These are phyloP conservation scores for Rubia balearica DNA, from an alignment of 305 asterid genomes.

Conservation along the genomic window DNA sequence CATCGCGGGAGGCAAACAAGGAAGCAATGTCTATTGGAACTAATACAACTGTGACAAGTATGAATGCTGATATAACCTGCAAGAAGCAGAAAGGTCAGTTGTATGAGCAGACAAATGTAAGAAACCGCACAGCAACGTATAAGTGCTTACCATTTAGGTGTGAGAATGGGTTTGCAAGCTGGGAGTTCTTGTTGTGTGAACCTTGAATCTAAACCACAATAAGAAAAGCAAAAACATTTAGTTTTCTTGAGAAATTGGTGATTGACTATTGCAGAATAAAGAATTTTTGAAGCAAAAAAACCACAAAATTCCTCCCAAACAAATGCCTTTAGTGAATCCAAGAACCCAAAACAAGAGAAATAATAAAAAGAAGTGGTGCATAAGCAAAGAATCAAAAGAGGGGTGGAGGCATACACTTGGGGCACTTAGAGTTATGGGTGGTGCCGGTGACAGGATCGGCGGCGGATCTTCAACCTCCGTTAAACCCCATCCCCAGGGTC, in stretches of 20 bases:
- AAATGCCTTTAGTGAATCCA: neutral
- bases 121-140: neutral
- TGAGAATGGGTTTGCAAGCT: slow-evolving; percentile 91
- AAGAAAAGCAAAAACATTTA: slow-evolving; percentile 5
- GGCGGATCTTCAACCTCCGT: slow-evolving; percentile 62
- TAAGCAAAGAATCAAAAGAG: neutral
- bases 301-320: too few relatives aligned
- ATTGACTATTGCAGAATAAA: neutral
- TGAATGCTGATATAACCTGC: slow-evolving; percentile 82
- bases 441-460: slow-evolving; percentile 50
- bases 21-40: slow-evolving; percentile 86
- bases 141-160: slow-evolving; percentile 73
- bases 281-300: too few relatives aligned
- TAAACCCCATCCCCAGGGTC: slow-evolving; percentile 26
- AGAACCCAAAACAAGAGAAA: neutral
- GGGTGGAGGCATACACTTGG: slow-evolving; percentile 49
- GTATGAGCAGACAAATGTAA: neutral
- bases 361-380: neutral
- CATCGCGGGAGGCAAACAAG: slow-evolving; percentile 71
- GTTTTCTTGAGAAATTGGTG: neutral
- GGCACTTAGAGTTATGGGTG: slow-evolving; percentile 81
- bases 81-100: slow-evolving; percentile 5
- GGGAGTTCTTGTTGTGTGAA: slow-evolving; percentile 96
- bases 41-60: slow-evolving; percentile 69
- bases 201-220: slow-evolving; percentile 61